phyloP scores from a whole-genome alignment of 1,284 basidiomycete species.

The Microbotryum saponariae region DNA sequence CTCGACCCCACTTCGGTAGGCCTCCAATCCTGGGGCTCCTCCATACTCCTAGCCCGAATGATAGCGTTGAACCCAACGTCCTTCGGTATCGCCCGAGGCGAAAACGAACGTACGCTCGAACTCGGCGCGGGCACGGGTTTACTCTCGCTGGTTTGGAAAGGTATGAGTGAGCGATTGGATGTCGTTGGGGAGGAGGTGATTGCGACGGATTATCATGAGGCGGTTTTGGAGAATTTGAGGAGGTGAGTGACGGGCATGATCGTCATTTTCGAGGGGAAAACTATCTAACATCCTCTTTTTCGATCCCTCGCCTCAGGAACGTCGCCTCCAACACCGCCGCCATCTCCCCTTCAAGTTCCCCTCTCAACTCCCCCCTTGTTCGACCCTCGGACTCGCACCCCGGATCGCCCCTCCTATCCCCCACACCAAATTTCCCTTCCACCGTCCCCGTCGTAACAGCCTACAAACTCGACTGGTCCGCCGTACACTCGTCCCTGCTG shows the following conservation, averaged over 20 bases:
- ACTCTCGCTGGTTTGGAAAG: conserved; percentile 43
- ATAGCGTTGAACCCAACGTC: conserved; percentile 54
- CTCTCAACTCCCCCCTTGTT: conserved; percentile 8
- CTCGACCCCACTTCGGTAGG: conserved; percentile 69
- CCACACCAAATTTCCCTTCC: conserved; percentile 1
- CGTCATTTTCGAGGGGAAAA: no score
- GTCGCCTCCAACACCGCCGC: conserved; percentile 52
- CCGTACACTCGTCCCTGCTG: conserved; percentile 23
- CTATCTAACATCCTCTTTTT: no score
- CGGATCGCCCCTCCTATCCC: conserved; percentile 5
- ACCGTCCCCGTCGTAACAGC: conserved; percentile 13
- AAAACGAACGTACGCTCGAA: conserved; percentile 56
- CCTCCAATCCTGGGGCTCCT: conserved; percentile 83
- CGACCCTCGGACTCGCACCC: conserved; percentile 1
- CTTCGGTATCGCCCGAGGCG: conserved; percentile 48
- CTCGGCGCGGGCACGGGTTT: conserved; percentile 82
- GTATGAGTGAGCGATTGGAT: conserved; percentile 22
- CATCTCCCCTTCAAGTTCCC: conserved; percentile 12
- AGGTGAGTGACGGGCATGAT: not conserved
- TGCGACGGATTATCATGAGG: conserved; percentile 66
- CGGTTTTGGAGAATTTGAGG: conserved; percentile 65
- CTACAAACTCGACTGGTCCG: conserved; percentile 31
- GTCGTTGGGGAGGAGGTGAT: conserved; percentile 9
- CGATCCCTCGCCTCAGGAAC: conserved; percentile 45
- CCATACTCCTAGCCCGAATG: conserved; percentile 71